phyloP scores from a whole-genome alignment of 169 alveolate species.

The Toxoplasma gondii region DNA sequence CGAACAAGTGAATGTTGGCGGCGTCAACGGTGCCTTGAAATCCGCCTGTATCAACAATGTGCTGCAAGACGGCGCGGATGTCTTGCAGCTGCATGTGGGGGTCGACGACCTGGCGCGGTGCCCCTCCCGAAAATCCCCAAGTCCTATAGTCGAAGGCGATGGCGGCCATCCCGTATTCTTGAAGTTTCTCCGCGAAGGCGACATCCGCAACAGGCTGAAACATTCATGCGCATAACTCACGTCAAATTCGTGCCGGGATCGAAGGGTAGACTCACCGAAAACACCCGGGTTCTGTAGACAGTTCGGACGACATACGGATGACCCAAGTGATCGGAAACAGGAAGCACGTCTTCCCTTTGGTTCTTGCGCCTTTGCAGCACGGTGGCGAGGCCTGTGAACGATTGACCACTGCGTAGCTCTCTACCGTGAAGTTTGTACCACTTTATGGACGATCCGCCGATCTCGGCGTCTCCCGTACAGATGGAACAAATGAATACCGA shows the following conservation, averaged over 20 bases:
- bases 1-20: conserved; percentile 3
- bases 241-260: not conserved
- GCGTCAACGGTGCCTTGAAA: conserved; percentile 12
- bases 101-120: conserved; percentile 38
- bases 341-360: no score
- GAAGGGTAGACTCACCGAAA: not conserved
- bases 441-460: no score
- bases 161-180: conserved; percentile 8
- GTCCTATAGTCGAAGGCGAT: conserved; percentile 45
- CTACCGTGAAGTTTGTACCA: no score
- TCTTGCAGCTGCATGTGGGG: conserved; percentile 33
- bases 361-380: no score
- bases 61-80: conserved; percentile 10
- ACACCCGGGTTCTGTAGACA: no score
- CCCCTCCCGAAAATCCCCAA: conserved; percentile 54
- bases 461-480: no score
- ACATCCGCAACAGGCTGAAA: conserved; percentile 27
- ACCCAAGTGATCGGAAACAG: no score
- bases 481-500: no score
- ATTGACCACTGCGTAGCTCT: no score
- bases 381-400: no score
- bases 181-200: conserved; percentile 31
- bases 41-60: not conserved
- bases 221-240: not conserved
- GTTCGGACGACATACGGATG: no score